Conservation (phyloP, 768 basidiomycete species). For the Naganishia vaughanmartiniae region DNA sequence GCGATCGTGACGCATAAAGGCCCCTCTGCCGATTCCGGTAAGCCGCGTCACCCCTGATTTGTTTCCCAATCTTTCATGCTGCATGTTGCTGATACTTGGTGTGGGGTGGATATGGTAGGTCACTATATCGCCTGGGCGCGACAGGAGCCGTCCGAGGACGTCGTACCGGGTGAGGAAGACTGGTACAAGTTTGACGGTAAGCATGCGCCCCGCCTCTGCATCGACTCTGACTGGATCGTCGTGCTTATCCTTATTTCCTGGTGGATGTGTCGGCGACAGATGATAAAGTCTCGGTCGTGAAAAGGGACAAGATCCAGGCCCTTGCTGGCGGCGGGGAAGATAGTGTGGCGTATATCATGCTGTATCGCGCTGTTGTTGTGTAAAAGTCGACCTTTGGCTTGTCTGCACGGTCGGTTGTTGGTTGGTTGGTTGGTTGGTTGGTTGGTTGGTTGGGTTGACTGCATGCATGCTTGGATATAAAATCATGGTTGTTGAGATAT, state of each 20-base stretch:
- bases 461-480: no score
- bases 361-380: constrained; percentile 61
- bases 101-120: neutral
- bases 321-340: constrained; percentile 91
- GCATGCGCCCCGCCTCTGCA: no score
- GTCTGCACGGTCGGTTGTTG: neutral
- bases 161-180: constrained; percentile 62
- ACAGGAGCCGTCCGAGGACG: constrained; percentile 61
- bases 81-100: constrained; percentile 33
- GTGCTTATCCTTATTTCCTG: neutral
- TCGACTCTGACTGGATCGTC: neutral
- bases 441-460: no score
- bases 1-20: constrained; percentile 97
- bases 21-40: constrained; percentile 82
- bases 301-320: constrained; percentile 73
- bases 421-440: no score
- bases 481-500: no score
- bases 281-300: constrained; percentile 82
- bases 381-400: no score
- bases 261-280: constrained; percentile 49
- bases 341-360: constrained; percentile 79
- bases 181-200: constrained; percentile 88
- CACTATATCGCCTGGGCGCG: constrained; percentile 93
- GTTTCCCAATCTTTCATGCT: neutral
- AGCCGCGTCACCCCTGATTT: constrained; percentile 22